These are phyloP conservation scores for Ogataea thermomethanolica DNA, from an alignment of 805 yeast genomes.

Conservation along the genomic window DNA sequence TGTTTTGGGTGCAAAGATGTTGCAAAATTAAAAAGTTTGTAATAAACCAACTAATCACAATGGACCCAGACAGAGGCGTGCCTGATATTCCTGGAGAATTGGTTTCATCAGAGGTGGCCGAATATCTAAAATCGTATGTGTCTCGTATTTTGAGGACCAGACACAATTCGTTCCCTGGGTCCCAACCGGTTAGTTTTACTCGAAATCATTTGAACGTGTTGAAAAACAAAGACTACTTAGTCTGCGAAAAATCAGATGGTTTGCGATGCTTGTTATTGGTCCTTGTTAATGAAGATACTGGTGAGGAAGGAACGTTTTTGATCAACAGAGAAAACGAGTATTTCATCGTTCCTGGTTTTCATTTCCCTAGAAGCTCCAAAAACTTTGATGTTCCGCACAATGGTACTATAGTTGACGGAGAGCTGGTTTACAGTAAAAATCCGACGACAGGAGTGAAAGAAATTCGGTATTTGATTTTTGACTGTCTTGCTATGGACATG, in stretches of 20 bases:
- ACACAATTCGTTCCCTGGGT: constrained; percentile 71
- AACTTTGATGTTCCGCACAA: constrained; percentile 63
- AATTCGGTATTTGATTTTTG: constrained; percentile 82
- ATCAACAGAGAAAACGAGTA: constrained; percentile 88
- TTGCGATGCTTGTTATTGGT: constrained; percentile 75
- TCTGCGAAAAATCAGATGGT: constrained; percentile 96
- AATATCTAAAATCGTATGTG: constrained; percentile 64
- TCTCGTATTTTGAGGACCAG: constrained; percentile 58
- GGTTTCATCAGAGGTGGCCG: constrained; percentile 69
- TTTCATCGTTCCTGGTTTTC: constrained; percentile 75
- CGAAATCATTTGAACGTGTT: constrained; percentile 69
- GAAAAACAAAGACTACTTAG: constrained; percentile 73
- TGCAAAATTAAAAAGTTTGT: constrained; percentile 1
- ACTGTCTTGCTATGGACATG: constrained; percentile 82
- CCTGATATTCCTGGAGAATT: constrained; percentile 85
- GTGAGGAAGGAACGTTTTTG: constrained; percentile 84
- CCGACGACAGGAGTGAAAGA: constrained; percentile 56
- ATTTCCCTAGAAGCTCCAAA: constrained; percentile 60
- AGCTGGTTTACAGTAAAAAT: constrained; percentile 69
- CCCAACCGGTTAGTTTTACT: constrained; percentile 92
- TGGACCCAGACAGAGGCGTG: constrained; percentile 44
- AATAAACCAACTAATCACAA: background rate
- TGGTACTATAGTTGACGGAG: constrained; percentile 93
- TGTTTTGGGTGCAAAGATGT: background rate
- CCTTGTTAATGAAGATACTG: constrained; percentile 55